Percentiles rank a stretch among this genome's conserved stretches.
phyloP scores from a whole-genome alignment of 306 rosid species.

The barrel medic (Medicago truncatula) region MtrunA17r5.0-ANR NC_053046.1:37147501-37148000 shows the following conservation, averaged over 20 bases:
- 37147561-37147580: constrained; percentile 66
- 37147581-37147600: constrained; percentile 86
- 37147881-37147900: constrained; percentile 60
- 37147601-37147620: constrained; percentile 87
- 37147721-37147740: constrained; percentile 69
- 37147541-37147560: constrained; percentile 82
- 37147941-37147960: constrained; percentile 28
- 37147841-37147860: constrained; percentile 68
- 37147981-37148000: constrained; percentile 39
- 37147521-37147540: constrained; percentile 87
- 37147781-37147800: constrained; percentile 91
- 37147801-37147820: constrained; percentile 89
- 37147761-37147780: constrained; percentile 90
- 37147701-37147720: constrained; percentile 76
- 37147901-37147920: constrained; percentile 46
- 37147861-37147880: constrained; percentile 79
- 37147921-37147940: constrained; percentile 27
- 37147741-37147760: constrained; percentile 69
- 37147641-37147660: constrained; percentile 90
- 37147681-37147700: constrained; percentile 91
- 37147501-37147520: constrained; percentile 85
- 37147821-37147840: constrained; percentile 73
- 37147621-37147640: constrained; percentile 89
- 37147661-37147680: constrained; percentile 91
- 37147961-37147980: constrained; percentile 51